Evolutionary conservation across 1,139 yeast genomes (phyloP), one percentile per base, ranked within the genome.

Genomic region (Arxiozyma telluris): DNA sequence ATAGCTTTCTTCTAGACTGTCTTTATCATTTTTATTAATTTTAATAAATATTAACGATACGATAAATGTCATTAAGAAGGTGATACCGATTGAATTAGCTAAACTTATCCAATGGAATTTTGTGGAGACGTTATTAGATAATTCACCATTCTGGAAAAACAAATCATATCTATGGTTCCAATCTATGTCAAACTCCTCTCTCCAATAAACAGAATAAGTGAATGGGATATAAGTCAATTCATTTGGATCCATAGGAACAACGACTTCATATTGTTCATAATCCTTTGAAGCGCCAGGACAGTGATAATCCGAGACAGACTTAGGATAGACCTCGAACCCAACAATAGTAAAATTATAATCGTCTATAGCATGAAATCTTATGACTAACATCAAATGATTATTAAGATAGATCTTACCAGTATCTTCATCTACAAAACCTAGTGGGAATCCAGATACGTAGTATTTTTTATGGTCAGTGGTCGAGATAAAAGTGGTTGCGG

Each of bases 321-420:
- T 84, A 12, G 96, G 96, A 64, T 89, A 89, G 9, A 88, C 89
- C 71, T 90, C 97, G 62, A 89, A 87, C 0, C 96, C 97, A 23
- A 89, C 96, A 61, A 90, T 87, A 1, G 87, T 78, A 60, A 78
- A 73, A 52, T 73, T 68, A 3, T 77, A 77, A 21, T 69, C 63
- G 59, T 72, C 64, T 60, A 83, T 84, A 34, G 76, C 74, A 59
- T 89, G 86, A 69, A 83, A 87, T 63, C 96, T 77, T 49, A 90
- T 76, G 22, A 89, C 93, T 57, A 90, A 66, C 83, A 86, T 84
- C 12, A 85, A 82, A 67, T 90, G 96, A 66, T 88, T 90, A 68
- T 89, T 81, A 43, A 89, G 61, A 64, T 81, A 85, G 12, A 83
- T 73, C 44, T 77, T 71, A 21, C 77, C 85, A 1, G 67, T 62